These are phyloP conservation scores for Exophiala bonariae DNA, from an alignment of 2,329 filamentous ascomycete genomes.

Conservation along the genomic window DNA sequence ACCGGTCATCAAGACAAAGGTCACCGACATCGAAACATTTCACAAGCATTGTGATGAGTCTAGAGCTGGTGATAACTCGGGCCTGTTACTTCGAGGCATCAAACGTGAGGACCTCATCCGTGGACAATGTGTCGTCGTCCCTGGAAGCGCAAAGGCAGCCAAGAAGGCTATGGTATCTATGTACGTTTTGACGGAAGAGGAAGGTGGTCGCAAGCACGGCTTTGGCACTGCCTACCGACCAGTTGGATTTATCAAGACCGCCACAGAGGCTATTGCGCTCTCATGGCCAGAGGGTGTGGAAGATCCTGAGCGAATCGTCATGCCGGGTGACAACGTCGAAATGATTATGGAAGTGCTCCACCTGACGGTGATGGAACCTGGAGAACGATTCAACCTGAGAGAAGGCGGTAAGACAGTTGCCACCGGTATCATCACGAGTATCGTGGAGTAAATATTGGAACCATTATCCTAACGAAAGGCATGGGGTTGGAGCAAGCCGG, in stretches of 20 bases:
- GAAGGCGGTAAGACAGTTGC: constrained; percentile 91
- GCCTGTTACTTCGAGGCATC: constrained; percentile 91
- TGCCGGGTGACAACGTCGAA: constrained; percentile 98
- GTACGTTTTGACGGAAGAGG: constrained; percentile 96
- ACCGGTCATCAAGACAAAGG: constrained; percentile 92
- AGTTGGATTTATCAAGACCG: constrained; percentile 93
- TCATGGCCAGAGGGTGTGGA: constrained; percentile 83
- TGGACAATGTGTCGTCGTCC: constrained; percentile 90
- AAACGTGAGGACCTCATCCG: constrained; percentile 92
- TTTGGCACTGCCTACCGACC: constrained; percentile 97
- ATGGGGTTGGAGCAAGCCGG: no score
- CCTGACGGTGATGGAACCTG: constrained; percentile 83
- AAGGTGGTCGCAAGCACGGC: constrained; percentile 94
- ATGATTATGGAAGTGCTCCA: constrained; percentile 86
- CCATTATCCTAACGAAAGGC: no score
- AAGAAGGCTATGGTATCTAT: constrained; percentile 91
- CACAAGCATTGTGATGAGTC: constrained; percentile 99
- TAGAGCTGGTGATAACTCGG: constrained; percentile 95
- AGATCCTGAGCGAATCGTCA: constrained; percentile 78
- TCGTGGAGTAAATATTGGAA: constrained; percentile 49
- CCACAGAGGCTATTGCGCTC: constrained; percentile 73
- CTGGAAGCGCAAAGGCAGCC: constrained; percentile 81
- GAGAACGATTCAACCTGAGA: constrained; percentile 96
- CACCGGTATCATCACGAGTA: constrained; percentile 77
- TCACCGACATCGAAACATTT: constrained; percentile 99